phyloP scores from a whole-genome alignment of 805 yeast genomes.

The Cyberlindnera lachancei region DNA sequence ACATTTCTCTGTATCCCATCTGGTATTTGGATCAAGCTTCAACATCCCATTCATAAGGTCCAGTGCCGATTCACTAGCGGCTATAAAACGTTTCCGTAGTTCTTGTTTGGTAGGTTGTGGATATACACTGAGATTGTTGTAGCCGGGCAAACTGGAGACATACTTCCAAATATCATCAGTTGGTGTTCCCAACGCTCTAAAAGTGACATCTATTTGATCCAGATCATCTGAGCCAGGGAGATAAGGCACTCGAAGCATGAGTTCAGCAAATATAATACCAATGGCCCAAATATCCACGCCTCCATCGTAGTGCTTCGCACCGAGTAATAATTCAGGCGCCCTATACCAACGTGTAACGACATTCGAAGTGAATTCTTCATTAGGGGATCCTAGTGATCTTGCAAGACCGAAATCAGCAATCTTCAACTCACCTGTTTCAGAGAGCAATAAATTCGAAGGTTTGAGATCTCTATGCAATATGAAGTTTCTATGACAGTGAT shows the following conservation, averaged over 20 bases:
- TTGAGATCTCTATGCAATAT: slow-evolving; percentile 90
- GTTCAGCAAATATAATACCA: slow-evolving; percentile 92
- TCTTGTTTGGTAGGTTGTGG: slow-evolving; percentile 82
- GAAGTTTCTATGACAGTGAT: slow-evolving; percentile 90
- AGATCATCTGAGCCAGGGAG: slow-evolving; percentile 86
- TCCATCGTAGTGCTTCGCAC: slow-evolving; percentile 81
- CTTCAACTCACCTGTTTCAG: slow-evolving; percentile 83
- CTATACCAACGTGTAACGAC: slow-evolving; percentile 98
- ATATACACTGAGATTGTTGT: slow-evolving; percentile 63
- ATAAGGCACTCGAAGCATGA: slow-evolving; percentile 92
- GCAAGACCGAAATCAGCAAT: slow-evolving; percentile 98
- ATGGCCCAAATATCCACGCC: slow-evolving; percentile 96
- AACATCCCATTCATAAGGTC: slow-evolving; percentile 70
- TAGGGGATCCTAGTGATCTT: slow-evolving; percentile 69
- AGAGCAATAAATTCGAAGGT: slow-evolving; percentile 81
- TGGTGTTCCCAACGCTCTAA: slow-evolving; percentile 94
- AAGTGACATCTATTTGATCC: slow-evolving; percentile 89
- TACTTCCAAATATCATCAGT: slow-evolving; percentile 90
- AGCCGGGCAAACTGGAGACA: slow-evolving; percentile 70
- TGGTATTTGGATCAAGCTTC: slow-evolving; percentile 65
- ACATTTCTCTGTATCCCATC: slow-evolving; percentile 61
- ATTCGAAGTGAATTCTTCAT: slow-evolving; percentile 76
- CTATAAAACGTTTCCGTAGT: slow-evolving; percentile 74
- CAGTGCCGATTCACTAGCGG: slow-evolving; percentile 82
- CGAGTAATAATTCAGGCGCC: slow-evolving; percentile 89